Conservation (phyloP, 139 green algal genomes). For the Coelastrella sp. region DNA sequence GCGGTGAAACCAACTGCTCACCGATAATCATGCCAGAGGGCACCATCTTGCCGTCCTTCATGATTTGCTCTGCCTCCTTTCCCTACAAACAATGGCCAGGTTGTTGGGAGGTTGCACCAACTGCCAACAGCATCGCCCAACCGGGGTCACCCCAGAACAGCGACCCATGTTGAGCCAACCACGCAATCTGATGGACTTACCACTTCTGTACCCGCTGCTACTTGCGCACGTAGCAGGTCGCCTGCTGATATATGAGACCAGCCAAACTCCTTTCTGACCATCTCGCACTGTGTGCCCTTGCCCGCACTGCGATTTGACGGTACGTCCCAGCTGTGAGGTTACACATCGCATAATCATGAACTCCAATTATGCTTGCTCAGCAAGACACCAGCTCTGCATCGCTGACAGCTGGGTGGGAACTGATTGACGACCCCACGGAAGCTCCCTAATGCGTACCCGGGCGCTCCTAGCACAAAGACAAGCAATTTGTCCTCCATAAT, state of each 20-base stretch:
- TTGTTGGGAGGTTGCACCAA: not conserved
- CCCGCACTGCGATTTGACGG: conserved; percentile 52
- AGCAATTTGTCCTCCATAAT: conserved; percentile 37
- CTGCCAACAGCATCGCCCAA: not conserved
- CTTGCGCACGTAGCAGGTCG: conserved; percentile 66
- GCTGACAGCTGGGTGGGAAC: not conserved
- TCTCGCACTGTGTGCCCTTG: conserved; percentile 67
- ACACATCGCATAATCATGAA: too few relatives aligned
- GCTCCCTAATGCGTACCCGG: conserved; percentile 33
- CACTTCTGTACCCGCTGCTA: conserved; percentile 53
- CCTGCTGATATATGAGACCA: conserved; percentile 65
- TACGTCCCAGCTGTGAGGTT: too few relatives aligned
- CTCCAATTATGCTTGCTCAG: too few relatives aligned
- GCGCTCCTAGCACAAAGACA: conserved; percentile 59
- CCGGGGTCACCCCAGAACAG: not conserved
- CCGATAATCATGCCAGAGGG: conserved; percentile 60
- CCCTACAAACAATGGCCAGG: conserved; percentile 40
- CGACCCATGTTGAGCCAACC: not conserved
- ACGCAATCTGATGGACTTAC: conserved; percentile 35
- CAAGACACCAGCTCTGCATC: not conserved
- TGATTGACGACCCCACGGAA: not conserved
- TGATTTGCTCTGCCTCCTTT: conserved; percentile 49
- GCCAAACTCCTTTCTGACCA: conserved; percentile 60
- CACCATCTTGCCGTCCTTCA: conserved; percentile 61
- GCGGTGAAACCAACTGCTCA: conserved; percentile 4